Evolutionary conservation across 352 stramenopile species (phyloP), one percentile per base, ranked within the genome.

Genomic region (Elongisporangium prolatum): DNA sequence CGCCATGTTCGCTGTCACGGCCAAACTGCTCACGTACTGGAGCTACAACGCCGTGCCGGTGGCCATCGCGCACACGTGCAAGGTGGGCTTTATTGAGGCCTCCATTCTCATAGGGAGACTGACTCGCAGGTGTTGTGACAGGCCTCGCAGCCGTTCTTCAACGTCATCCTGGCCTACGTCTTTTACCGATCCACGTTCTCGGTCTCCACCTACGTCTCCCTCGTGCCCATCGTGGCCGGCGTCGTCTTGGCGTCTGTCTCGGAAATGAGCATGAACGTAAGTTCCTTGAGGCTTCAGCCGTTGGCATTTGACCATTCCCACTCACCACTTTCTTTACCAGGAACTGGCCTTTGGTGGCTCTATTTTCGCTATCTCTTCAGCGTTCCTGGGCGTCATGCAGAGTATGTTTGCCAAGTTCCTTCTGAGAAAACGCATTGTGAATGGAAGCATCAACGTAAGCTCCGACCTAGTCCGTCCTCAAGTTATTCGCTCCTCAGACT

Each of bases 391-490:
- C 37, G 86, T 95, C 20, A 86, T 95, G 72, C 80, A 90, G 64
- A 95, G 86, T 63, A 95, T 95, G 86, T 95, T 91, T 54, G 81
- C 86, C 55, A 95, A 95, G 65, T 93, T 89, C 51, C 65, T 95
- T 8, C 65, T 95, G 21, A 82, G 86, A 28, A 88, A 81, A 24
- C 72, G 68, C n/a, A 89, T 86, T 21, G 69, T 95, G 17, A 60
- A 82, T 16, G 86, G 93, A 66, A 91, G 77, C 54, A 74, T 91
- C 67, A 95, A 95, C 59, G 86, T 95, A 75, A 56, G 80, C 81
- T 10, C 10, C 10, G 37, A 4, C 38, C 2, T 17, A 14, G 40
- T 14, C 11, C 17, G 14, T 20, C 18, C 7, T 22, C 16, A 28
- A 13, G 53, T 50, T 22, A 14, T 20, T 20, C 0, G 2, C 18